Evolutionary conservation across 108 stramenopile genomes (phyloP), one percentile per base, ranked within the genome.

Genomic region (Skeletonema tropicum): DNA sequence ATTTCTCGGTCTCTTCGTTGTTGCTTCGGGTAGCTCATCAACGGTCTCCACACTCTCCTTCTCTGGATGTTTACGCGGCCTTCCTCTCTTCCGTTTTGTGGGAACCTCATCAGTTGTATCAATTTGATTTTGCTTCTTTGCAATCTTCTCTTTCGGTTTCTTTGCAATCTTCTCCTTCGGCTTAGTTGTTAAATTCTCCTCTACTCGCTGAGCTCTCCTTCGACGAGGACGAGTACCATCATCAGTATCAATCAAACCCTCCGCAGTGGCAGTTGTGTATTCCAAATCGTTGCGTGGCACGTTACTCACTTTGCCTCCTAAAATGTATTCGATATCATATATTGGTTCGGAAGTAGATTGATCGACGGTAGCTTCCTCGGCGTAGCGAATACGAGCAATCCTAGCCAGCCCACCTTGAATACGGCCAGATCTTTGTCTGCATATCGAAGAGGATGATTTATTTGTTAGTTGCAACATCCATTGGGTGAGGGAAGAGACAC

Each of bases 191-290:
- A n/a, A 15, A 12, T 45, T 11, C 14, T 45, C 42, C 6, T 31
- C 67, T 14, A 17, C 49, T 52, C 26, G 3, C 48, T 29, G 58
- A 21, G 31, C 11, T 29, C 60, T 45, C 59, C 26, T 57, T 19
- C 58, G 32, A 45, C 72, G 42, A 39, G 42, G 70, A 15, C 46
- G 32, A 46, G 60, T 35, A 49, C 52, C 39, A 48, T 73, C 64
- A 64, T 32, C 19, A 48, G 85, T 83, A 14, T 77, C 87, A 5
- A 69, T 76, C 83, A 91, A 76, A 42, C 90, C 91, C 61, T 89
- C 89, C 23, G 76, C 79, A 32, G 36, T 60, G 11, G 88, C 90
- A 21, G 91, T 89, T 11, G 90, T 89, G 68, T 89, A 82, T 5
- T 73, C 49, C 64, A 92, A 64, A 6, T 87, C 83, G 26, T 25